Conservation (phyloP, 1,284 basidiomycete genomes). For the Tylopilus microsporus region DNA sequence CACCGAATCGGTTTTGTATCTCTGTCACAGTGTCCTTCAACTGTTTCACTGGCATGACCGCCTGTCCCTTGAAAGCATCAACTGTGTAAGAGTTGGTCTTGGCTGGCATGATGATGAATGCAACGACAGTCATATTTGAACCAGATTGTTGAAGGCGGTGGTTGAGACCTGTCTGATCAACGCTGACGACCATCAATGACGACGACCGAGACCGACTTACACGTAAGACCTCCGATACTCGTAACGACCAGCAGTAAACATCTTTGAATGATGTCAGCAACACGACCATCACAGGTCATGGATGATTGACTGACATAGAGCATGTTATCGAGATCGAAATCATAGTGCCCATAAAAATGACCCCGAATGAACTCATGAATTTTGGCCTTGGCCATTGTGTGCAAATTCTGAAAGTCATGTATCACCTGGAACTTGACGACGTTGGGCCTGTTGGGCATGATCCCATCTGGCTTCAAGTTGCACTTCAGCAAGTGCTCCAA, state of each 20-base stretch:
- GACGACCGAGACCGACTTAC: conserved; percentile 37
- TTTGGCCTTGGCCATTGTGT: conserved; percentile 89
- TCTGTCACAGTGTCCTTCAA: conserved; percentile 91
- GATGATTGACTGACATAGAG: conserved; percentile 63
- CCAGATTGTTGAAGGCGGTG: conserved; percentile 78
- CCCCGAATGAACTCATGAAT: conserved; percentile 97
- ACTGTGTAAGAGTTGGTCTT: conserved; percentile 94
- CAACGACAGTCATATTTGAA: conserved; percentile 83
- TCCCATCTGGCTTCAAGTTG: conserved; percentile 81
- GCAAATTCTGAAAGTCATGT: conserved; percentile 97
- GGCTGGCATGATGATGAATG: conserved; percentile 99
- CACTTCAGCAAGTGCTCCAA: conserved; percentile 93
- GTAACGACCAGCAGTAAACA: conserved; percentile 99
- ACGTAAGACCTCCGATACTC: conserved; percentile 91
- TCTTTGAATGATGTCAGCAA: conserved; percentile 36
- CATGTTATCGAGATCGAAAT: conserved; percentile 94
- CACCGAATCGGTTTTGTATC: conserved; percentile 89
- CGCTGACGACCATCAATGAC: not conserved
- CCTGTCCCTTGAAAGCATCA: conserved; percentile 97
- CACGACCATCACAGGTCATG: not conserved
- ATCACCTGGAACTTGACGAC: conserved; percentile 95
- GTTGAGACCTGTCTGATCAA: conserved; percentile 59
- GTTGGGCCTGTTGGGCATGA: conserved; percentile 94
- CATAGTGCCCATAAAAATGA: conserved; percentile 97
- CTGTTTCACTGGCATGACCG: conserved; percentile 81